Evolutionary conservation across 2,329 filamentous ascomycete species (phyloP).

Genomic region (Diaporthe nobilis): DNA sequence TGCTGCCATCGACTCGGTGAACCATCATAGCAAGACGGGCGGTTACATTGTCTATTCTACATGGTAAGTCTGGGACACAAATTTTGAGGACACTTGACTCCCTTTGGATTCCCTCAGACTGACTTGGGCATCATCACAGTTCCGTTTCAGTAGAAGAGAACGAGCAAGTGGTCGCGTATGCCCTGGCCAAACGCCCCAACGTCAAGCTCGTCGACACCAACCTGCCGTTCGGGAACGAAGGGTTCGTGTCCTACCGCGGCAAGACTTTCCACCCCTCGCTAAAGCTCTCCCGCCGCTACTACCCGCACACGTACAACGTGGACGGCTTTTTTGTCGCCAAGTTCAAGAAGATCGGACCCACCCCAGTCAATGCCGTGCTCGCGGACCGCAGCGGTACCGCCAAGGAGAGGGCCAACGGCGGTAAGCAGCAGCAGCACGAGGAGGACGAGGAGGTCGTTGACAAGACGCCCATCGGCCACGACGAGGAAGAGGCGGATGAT

Average conservation of each 20-base stretch:
- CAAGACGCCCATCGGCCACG: constrained; percentile 74
- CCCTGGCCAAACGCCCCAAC: constrained; percentile 90
- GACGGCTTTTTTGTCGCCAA: constrained; percentile 99
- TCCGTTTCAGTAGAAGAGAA: constrained; percentile 59
- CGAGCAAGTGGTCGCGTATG: constrained; percentile 94
- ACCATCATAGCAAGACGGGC: constrained; percentile 91
- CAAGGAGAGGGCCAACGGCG: constrained; percentile 30
- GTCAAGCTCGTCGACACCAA: constrained; percentile 94
- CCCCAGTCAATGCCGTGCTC: constrained; percentile 70
- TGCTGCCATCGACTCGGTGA: constrained; percentile 93
- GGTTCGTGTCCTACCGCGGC: constrained; percentile 90
- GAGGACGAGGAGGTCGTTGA: constrained; percentile 69
- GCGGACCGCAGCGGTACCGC: constrained; percentile 46
- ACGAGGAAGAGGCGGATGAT: constrained; percentile 62
- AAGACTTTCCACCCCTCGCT: constrained; percentile 92
- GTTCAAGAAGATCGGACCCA: constrained; percentile 91
- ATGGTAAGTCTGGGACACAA: constrained; percentile 80
- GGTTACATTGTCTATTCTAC: constrained; percentile 98
- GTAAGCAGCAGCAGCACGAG: constrained; percentile 27
- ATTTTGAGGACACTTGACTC: constrained; percentile 41
- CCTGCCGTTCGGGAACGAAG: constrained; percentile 90
- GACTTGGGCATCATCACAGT: constrained; percentile 33
- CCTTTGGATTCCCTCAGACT: constrained; percentile 20
- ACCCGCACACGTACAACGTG: constrained; percentile 93
- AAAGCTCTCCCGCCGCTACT: constrained; percentile 87